phyloP scores from a whole-genome alignment of 2,329 filamentous ascomycete genomes.

The Chaetomium olivaceum region DNA sequence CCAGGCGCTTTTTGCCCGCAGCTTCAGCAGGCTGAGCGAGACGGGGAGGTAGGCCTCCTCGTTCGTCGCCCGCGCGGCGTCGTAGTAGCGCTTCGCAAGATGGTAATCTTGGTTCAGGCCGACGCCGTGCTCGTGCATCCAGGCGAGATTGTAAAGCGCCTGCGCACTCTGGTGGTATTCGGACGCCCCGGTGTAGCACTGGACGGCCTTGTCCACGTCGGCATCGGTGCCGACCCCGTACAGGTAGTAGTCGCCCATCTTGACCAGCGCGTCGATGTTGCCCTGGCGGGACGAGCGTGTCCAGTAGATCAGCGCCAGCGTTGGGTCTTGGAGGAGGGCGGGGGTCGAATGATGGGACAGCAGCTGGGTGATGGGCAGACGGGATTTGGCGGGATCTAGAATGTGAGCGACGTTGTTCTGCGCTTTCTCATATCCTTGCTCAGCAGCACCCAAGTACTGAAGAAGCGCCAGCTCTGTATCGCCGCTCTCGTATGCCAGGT shows the following conservation, averaged over 20 bases:
- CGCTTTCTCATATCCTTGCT: constrained; percentile 86
- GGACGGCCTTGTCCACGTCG: constrained; percentile 82
- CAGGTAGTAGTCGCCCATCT: constrained; percentile 98
- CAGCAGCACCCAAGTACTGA: constrained; percentile 81
- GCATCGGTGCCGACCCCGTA: constrained; percentile 70
- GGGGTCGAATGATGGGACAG: constrained; percentile 47
- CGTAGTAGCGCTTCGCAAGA: constrained; percentile 93
- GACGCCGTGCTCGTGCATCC: constrained; percentile 99
- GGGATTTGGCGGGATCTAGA: constrained; percentile 70
- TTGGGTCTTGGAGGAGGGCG: constrained; percentile 52
- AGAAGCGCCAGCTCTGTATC: constrained; percentile 79
- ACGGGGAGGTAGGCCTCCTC: constrained; percentile 92
- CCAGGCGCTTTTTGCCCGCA: constrained; percentile 86
- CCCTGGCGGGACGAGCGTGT: constrained; percentile 89
- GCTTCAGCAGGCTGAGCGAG: constrained; percentile 80
- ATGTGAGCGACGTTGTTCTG: constrained; percentile 90
- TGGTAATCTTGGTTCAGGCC: constrained; percentile 95
- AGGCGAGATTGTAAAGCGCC: constrained; percentile 94
- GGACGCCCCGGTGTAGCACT: constrained; percentile 88
- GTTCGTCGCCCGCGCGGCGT: constrained; percentile 87
- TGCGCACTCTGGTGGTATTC: constrained; percentile 92
- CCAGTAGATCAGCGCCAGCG: constrained; percentile 85
- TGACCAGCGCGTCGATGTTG: constrained; percentile 91
- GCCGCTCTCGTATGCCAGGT: constrained; percentile 75
- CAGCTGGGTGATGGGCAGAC: constrained; percentile 57